Percentiles rank a stretch among this genome's conserved stretches.
These are phyloP conservation scores for Euclidium syriacum DNA, from an alignment of 345 rosid species.

Conservation along the genomic window DNA sequence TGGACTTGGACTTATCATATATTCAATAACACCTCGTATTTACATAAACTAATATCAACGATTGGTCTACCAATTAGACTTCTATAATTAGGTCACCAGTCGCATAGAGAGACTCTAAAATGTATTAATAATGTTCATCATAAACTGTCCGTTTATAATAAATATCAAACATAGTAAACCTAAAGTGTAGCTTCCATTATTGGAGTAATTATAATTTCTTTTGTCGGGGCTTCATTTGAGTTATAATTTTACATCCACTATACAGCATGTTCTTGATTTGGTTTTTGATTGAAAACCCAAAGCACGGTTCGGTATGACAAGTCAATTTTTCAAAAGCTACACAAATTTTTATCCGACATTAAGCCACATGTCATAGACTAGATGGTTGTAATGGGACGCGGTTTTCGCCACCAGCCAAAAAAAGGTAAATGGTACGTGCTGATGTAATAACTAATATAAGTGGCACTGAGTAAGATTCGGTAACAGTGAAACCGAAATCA, in stretches of 20 bases:
- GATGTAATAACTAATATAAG: slow-evolving; percentile 22
- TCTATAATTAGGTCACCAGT: too few relatives aligned
- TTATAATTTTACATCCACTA: neutral
- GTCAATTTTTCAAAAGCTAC: neutral
- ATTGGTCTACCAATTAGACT: too few relatives aligned
- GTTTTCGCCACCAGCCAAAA: slow-evolving; percentile 14
- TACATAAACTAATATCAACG: too few relatives aligned
- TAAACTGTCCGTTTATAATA: too few relatives aligned
- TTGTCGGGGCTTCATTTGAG: neutral
- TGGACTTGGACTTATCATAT: too few relatives aligned
- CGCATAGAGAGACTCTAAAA: neutral
- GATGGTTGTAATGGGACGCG: slow-evolving; percentile 27
- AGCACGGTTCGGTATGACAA: slow-evolving; percentile 4
- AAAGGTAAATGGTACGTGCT: slow-evolving; percentile 12
- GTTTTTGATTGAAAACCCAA: neutral
- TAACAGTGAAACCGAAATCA: slow-evolving; percentile 10
- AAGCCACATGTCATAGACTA: slow-evolving; percentile 1
- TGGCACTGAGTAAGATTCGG: slow-evolving; percentile 20
- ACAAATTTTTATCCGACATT: neutral
- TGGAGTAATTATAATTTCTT: neutral
- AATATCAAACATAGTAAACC: too few relatives aligned
- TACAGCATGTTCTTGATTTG: neutral
- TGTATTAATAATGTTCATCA: neutral
- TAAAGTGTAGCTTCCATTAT: neutral
- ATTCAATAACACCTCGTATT: too few relatives aligned